Evolutionary conservation across 306 rosid genomes (phyloP), one percentile per base, ranked within the genome.

Genomic region (Quercus ilex): DNA sequence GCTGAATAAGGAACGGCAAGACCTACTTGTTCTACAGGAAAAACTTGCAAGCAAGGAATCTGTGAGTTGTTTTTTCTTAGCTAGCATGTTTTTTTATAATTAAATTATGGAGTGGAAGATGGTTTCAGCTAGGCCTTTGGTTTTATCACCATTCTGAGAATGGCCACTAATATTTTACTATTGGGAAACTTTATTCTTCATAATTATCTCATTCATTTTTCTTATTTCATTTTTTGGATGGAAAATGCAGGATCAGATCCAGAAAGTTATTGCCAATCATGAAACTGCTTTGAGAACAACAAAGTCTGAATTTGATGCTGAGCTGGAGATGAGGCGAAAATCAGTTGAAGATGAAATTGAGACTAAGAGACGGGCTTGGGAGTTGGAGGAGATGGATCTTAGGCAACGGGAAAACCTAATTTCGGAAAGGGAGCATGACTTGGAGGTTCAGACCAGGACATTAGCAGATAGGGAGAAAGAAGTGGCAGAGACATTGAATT

Each of bases 341-440:
- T 25, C 60, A 18, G 88, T 88, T 86, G 98, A 93, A 83, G 87
- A 88, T 73, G 98, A 95, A 83, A 89, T 95, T 84, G 97, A 90
- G 79, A 52, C 89, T 46, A 92, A 89, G 86, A 89, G 94, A 86
- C 84, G 98, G 79, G 92, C 98, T 64, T 95, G 99, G 99, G 99
- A 95, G 88, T 88, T 95, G 84, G 90, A 87, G 86, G 99, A 95
- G 86, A 92, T 95, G 79, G 99, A 95, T 84, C 97, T 92, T 69
- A 91, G 83, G 71, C 99, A 92, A 60, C 79, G 83, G 74, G 92
- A 90, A 74, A 92, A 91, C 67, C 89, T 88, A 81, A 56, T 91
- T 77, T 74, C 60, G 60, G 98, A 92, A 85, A 91, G 79, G 87
- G 97, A 92, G 77, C 85, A 92, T 80, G 98, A 90, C 53, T 75